Evolutionary conservation across 1,139 yeast genomes (phyloP), one percentile per base, ranked within the genome.

Genomic region (Arxiozyma telluris): DNA sequence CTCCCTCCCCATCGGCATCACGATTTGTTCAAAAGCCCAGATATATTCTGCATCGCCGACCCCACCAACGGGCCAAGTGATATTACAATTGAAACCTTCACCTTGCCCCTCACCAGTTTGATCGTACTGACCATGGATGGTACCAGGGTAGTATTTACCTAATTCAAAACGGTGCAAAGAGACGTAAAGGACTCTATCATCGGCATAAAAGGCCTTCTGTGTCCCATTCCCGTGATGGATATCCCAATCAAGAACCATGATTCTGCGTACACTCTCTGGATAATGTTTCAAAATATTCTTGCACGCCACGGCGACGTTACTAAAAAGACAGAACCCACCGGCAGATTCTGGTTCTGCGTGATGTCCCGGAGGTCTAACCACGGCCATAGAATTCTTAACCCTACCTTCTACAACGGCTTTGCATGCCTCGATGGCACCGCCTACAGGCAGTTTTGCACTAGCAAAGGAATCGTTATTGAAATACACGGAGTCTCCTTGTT

Each of bases 171-270:
- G 80, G 70, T 94, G 99, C 42, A 93, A 70, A 0, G 98, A 91
- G 50, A 93, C 82, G 69, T 93, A 94, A 49, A 94, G 76, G 4
- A 94, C 97, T 53, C 96, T 74, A 27, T 96, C 96, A 66, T 93
- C 97, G 59, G 87, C 80, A 63, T 82, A 81, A 64, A 94, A 94
- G 1, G 96, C 88, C 66, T 86, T 84, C 70, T 94, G 98, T 0
- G 99, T 94, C 47, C 99, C 99, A 68, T 94, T 94, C 38, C 98
- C 98, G 69, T 93, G 98, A 68, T 93, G 98, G 50, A 91, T 89
- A 71, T 91, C 98, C 99, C 99, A 94, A 70, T 94, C 99, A 27
- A 91, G 67, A 58, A 94, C 83, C 55, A 89, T 82, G 47, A 94
- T 88, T 63, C 80, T 81, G 55, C 96, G 77, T 2, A 91, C 96